phyloP scores from a whole-genome alignment of 139 green algal genomes.

The Picochlorum sp. region DNA sequence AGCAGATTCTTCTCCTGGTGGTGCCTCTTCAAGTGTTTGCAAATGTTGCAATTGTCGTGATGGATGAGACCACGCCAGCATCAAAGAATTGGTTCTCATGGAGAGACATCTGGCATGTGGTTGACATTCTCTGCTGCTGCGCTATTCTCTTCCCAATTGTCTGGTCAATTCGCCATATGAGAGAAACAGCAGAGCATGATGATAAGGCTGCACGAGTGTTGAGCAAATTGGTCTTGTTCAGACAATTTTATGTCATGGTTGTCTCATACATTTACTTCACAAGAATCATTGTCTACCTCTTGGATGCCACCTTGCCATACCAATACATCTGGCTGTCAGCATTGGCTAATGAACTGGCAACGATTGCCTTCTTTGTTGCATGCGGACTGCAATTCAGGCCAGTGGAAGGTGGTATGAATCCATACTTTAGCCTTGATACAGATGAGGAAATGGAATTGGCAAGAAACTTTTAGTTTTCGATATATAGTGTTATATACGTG shows the following conservation, averaged over 20 bases:
- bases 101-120: constrained; percentile 89
- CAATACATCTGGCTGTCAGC: constrained; percentile 67
- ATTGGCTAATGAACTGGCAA: constrained; percentile 65
- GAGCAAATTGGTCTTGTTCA: constrained; percentile 85
- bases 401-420: constrained; percentile 46
- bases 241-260: constrained; percentile 92
- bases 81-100: constrained; percentile 82
- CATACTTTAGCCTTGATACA: constrained; percentile 54
- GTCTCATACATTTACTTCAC: constrained; percentile 98
- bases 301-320: constrained; percentile 66
- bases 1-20: constrained; percentile 83
- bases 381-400: constrained; percentile 73
- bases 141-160: constrained; percentile 97
- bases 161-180: constrained; percentile 93
- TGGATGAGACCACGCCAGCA: constrained; percentile 76
- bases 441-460: constrained; percentile 19
- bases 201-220: constrained; percentile 62
- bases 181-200: constrained; percentile 55
- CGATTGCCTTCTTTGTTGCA: constrained; percentile 82
- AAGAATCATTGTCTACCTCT: constrained; percentile 93
- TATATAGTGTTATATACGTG: background rate
- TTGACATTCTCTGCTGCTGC: constrained; percentile 98
- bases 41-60: constrained; percentile 86
- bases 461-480: background rate
- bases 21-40: constrained; percentile 90